These are phyloP conservation scores for Annulohypoxylon bovei DNA, from an alignment of 495 filamentous ascomycete genomes.

Conservation along the genomic window DNA sequence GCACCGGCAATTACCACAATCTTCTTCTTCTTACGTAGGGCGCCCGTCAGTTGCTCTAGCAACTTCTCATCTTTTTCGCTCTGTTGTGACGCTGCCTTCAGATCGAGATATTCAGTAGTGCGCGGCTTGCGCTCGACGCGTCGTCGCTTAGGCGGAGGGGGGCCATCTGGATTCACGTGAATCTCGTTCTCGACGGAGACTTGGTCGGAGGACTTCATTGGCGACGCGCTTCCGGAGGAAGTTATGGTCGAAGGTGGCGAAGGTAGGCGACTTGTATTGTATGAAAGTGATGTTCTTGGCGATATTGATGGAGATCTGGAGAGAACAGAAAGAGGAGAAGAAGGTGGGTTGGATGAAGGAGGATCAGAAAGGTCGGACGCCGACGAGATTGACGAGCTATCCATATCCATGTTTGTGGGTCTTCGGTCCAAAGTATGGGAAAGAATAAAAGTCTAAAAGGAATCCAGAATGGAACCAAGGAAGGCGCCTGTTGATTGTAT, in stretches of 20 bases:
- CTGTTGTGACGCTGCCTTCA: constrained; percentile 61
- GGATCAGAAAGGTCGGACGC: constrained; percentile 44
- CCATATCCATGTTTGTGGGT: constrained; percentile 36
- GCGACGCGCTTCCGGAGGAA: constrained; percentile 55
- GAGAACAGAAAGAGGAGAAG: constrained; percentile 60
- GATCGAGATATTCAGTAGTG: constrained; percentile 78
- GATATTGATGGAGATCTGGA: constrained; percentile 64
- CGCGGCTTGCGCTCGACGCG: constrained; percentile 75
- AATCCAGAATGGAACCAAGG: constrained; percentile 20
- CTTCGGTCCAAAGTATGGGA: not conserved
- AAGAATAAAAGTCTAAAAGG: not conserved
- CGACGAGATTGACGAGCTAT: constrained; percentile 39
- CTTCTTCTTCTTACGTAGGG: constrained; percentile 88
- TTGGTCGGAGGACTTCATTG: constrained; percentile 51
- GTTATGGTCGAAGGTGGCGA: constrained; percentile 60
- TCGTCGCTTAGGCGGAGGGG: constrained; percentile 77
- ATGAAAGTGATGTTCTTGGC: constrained; percentile 39
- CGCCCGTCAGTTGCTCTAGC: constrained; percentile 74
- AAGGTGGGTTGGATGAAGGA: constrained; percentile 52
- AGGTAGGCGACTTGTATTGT: constrained; percentile 36
- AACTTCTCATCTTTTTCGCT: constrained; percentile 58
- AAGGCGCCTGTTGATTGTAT: not conserved
- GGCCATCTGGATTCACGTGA: constrained; percentile 67
- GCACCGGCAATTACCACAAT: constrained; percentile 97
- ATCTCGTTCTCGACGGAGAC: constrained; percentile 50